These are phyloP conservation scores for Cynanchum wilfordii DNA, from an alignment of 257 asterid species.

Conservation along the genomic window DNA sequence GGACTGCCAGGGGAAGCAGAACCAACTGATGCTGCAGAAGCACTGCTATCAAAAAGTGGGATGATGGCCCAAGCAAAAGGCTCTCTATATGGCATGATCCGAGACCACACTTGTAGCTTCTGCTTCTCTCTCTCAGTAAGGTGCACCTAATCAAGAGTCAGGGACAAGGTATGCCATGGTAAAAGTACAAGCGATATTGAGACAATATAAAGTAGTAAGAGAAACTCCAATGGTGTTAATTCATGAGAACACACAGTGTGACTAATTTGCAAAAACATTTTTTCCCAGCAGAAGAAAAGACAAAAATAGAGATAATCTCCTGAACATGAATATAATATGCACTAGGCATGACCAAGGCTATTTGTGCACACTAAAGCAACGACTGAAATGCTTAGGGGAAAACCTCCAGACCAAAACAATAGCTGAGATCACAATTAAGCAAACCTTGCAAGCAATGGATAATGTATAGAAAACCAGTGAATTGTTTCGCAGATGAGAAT, in stretches of 20 bases:
- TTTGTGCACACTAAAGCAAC: background rate
- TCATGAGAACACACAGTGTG: background rate
- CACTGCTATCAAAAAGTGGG: conserved; percentile 89
- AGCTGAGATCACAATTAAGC: background rate
- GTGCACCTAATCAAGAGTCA: conserved; percentile 52
- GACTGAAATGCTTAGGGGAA: background rate
- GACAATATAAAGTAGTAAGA: background rate
- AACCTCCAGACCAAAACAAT: background rate
- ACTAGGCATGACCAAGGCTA: background rate
- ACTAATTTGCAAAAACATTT: background rate
- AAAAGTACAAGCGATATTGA: background rate
- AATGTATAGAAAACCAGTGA: conserved; percentile 9
- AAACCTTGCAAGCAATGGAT: background rate
- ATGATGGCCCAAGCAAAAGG: conserved; percentile 96
- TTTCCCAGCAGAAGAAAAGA: conserved; percentile 2
- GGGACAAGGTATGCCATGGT: conserved; percentile 15
- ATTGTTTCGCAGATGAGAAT: conserved; percentile 5
- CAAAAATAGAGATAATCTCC: background rate
- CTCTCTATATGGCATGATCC: conserved; percentile 93
- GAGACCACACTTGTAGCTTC: conserved; percentile 97
- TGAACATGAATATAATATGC: background rate
- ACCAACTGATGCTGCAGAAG: conserved; percentile 71
- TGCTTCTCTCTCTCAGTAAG: conserved; percentile 96
- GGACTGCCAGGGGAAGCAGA: conserved; percentile 97
- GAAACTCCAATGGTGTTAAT: background rate